Evolutionary conservation across 352 stramenopile species (phyloP).

Genomic region (Globisporangium okanoganense): DNA sequence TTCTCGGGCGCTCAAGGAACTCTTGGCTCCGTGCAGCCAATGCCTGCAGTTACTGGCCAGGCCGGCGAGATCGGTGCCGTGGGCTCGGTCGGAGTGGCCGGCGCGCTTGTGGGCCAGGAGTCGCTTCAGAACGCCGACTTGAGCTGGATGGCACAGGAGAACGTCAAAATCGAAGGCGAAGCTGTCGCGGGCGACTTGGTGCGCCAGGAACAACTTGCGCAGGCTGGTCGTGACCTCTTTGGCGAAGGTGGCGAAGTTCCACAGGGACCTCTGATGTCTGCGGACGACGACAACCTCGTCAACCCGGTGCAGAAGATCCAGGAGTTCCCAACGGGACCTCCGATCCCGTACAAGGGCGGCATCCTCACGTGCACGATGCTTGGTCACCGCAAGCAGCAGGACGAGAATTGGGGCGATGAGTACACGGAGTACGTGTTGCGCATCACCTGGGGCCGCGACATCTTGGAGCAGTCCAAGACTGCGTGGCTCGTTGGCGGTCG

Average conservation of each 20-base stretch:
- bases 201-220: slow-evolving; percentile 76
- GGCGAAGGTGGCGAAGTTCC: slow-evolving; percentile 76
- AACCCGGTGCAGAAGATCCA: slow-evolving; percentile 87
- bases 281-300: slow-evolving; percentile 83
- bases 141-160: slow-evolving; percentile 83
- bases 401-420: slow-evolving; percentile 88
- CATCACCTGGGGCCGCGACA: slow-evolving; percentile 85
- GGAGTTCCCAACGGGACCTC: slow-evolving; percentile 86
- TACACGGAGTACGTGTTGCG: slow-evolving; percentile 89
- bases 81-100: slow-evolving; percentile 69
- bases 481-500: slow-evolving; percentile 84
- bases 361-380: slow-evolving; percentile 89
- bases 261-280: slow-evolving; percentile 76
- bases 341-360: slow-evolving; percentile 88
- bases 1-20: slow-evolving; percentile 51
- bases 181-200: slow-evolving; percentile 68
- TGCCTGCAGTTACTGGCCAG: slow-evolving; percentile 60
- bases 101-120: slow-evolving; percentile 72
- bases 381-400: slow-evolving; percentile 84
- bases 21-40: slow-evolving; percentile 66
- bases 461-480: slow-evolving; percentile 86
- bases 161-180: slow-evolving; percentile 73
- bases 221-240: slow-evolving; percentile 83
- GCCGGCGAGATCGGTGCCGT: slow-evolving; percentile 72
- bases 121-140: slow-evolving; percentile 80